These are phyloP conservation scores for Mycena venus DNA, from an alignment of 768 basidiomycete species.

Conservation along the genomic window DNA sequence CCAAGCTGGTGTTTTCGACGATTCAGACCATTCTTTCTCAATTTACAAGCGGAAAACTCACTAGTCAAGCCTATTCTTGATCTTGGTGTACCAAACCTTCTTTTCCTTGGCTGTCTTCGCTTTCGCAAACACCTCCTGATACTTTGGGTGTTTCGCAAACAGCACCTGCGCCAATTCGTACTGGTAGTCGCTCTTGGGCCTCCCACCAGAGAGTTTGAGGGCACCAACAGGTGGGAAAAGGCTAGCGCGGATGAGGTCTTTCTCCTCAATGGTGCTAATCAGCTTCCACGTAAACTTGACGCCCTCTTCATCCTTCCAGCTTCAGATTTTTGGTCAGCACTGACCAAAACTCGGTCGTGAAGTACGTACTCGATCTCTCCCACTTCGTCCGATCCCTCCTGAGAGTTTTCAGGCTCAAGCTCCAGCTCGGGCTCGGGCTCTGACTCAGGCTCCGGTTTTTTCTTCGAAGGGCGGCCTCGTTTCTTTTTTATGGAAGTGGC, in stretches of 20 bases:
- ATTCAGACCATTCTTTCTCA: no score
- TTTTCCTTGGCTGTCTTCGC: not conserved
- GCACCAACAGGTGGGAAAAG: constrained; percentile 4
- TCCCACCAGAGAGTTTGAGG: not conserved
- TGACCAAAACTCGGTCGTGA: not conserved
- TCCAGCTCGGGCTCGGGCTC: not conserved
- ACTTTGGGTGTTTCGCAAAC: not conserved
- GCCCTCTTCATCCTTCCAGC: not conserved
- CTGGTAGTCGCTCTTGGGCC: constrained; percentile 1
- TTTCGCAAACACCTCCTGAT: not conserved
- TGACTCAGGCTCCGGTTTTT: not conserved
- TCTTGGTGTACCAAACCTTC: not conserved
- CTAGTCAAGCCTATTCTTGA: not conserved
- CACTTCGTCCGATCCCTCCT: not conserved
- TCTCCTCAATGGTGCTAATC: not conserved
- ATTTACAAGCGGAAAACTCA: not conserved
- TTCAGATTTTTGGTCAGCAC: not conserved
- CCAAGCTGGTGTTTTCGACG: not conserved
- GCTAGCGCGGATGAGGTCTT: not conserved
- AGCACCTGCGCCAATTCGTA: not conserved
- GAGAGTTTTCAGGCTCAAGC: not conserved
- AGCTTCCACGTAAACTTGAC: not conserved
- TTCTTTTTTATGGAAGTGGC: not conserved
- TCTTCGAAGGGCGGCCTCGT: not conserved
- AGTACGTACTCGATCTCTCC: not conserved